These are phyloP conservation scores for Neurospora crassa DNA, from an alignment of 2,329 filamentous ascomycete species.

Conservation along the genomic window DNA sequence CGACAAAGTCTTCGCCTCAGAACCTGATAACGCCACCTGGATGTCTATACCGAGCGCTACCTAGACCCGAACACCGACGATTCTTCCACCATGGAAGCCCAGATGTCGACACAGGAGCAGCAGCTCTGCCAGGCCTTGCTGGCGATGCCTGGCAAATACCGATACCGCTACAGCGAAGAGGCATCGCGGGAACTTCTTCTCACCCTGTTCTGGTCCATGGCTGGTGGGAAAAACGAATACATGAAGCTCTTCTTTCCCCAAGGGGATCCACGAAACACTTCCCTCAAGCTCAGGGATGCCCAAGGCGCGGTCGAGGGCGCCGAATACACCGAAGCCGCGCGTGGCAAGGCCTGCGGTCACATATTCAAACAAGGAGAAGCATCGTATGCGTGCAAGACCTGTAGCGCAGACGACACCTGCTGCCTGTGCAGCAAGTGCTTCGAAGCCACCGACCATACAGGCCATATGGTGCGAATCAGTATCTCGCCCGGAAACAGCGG, in stretches of 20 bases:
- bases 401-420: conserved; percentile 89
- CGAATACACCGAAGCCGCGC: conserved; percentile 85
- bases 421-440: conserved; percentile 92
- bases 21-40: not conserved
- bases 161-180: conserved; percentile 64
- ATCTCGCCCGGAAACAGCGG: conserved; percentile 87
- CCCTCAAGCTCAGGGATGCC: conserved; percentile 72
- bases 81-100: conserved; percentile 35
- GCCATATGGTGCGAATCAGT: conserved; percentile 81
- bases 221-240: conserved; percentile 63
- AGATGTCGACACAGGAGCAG: conserved; percentile 60
- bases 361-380: conserved; percentile 94
- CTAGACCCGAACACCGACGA: conserved; percentile 1
- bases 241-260: conserved; percentile 74
- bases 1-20: not conserved
- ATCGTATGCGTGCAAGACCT: conserved; percentile 89
- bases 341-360: conserved; percentile 91
- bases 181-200: conserved; percentile 65
- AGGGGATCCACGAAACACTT: conserved; percentile 50
- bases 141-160: conserved; percentile 62
- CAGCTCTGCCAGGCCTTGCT: conserved; percentile 77
- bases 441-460: conserved; percentile 87
- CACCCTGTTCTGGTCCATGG: conserved; percentile 80
- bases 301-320: conserved; percentile 90
- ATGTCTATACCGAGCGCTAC: not conserved